Evolutionary conservation across 805 yeast species (phyloP).

Genomic region (Kuraishia molischiana): DNA sequence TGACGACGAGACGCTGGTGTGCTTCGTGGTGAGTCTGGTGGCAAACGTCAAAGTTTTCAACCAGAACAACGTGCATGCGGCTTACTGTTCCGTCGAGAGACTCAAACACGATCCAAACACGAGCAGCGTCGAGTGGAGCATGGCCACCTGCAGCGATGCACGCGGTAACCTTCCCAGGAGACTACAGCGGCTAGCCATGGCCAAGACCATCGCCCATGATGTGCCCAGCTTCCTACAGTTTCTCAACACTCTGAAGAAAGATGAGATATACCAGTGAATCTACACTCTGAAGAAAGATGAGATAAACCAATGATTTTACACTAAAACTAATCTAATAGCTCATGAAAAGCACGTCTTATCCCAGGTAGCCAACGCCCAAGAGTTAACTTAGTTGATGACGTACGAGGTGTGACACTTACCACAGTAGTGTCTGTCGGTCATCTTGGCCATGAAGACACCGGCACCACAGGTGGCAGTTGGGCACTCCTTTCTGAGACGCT

Average conservation of each 20-base stretch:
- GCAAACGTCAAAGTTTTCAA: conserved; percentile 11
- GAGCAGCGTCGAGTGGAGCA: conserved; percentile 19
- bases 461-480: conserved; percentile 91
- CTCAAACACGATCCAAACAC: conserved; percentile 13
- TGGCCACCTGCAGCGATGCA: conserved; percentile 28
- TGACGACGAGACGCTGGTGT: conserved; percentile 13
- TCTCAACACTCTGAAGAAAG: conserved; percentile 1
- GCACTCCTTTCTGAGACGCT: conserved; percentile 98
- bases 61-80: conserved; percentile 17
- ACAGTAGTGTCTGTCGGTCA: conserved; percentile 98
- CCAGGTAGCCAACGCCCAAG: background rate
- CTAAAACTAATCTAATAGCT: background rate
- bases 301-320: conserved; percentile 1
- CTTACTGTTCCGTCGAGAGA: conserved; percentile 25
- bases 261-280: conserved; percentile 1
- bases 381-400: conserved; percentile 30
- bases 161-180: conserved; percentile 30
- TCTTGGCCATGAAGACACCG: conserved; percentile 99
- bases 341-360: no score
- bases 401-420: conserved; percentile 98
- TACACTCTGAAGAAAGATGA: background rate
- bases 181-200: conserved; percentile 27
- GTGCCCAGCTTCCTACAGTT: conserved; percentile 22
- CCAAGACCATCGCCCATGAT: conserved; percentile 26
- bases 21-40: conserved; percentile 23